phyloP scores from a whole-genome alignment of 345 rosid species.

The Dipteronia dyeriana region DNA sequence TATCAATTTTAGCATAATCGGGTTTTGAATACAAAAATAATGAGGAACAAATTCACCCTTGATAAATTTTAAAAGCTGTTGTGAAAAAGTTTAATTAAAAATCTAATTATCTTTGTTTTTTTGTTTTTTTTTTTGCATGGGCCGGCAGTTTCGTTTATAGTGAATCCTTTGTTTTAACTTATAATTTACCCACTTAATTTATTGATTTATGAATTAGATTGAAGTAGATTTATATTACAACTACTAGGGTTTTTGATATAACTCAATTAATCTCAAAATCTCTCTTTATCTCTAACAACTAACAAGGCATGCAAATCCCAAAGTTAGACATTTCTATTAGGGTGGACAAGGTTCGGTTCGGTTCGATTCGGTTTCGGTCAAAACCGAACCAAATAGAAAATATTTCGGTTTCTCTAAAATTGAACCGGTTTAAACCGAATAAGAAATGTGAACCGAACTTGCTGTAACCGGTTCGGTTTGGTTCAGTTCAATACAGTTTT shows the following conservation, averaged over 20 bases:
- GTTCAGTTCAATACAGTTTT: no score
- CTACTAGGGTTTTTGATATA: not conserved
- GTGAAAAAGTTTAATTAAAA: not conserved
- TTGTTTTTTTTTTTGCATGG: not conserved
- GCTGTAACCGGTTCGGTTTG: no score
- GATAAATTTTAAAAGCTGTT: no score
- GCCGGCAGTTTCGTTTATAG: not conserved
- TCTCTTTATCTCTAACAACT: not conserved
- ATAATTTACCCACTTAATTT: not conserved
- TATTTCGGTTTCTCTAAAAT: no score
- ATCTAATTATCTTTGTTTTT: not conserved
- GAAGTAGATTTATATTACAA: not conserved
- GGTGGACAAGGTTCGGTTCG: no score
- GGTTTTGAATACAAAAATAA: no score
- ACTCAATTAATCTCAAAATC: not conserved
- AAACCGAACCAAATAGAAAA: no score
- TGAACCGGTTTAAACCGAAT: no score
- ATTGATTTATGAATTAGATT: no score
- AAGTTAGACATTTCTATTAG: not conserved
- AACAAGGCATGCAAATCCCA: conserved; percentile 11
- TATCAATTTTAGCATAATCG: not conserved
- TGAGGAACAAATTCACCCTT: no score
- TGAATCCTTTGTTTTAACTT: not conserved
- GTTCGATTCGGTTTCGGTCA: no score
- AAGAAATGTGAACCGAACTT: no score